Base-by-base conservation (phyloP, 352 stramenopile genomes). In the Globisporangium cylindrosporum region DNA sequence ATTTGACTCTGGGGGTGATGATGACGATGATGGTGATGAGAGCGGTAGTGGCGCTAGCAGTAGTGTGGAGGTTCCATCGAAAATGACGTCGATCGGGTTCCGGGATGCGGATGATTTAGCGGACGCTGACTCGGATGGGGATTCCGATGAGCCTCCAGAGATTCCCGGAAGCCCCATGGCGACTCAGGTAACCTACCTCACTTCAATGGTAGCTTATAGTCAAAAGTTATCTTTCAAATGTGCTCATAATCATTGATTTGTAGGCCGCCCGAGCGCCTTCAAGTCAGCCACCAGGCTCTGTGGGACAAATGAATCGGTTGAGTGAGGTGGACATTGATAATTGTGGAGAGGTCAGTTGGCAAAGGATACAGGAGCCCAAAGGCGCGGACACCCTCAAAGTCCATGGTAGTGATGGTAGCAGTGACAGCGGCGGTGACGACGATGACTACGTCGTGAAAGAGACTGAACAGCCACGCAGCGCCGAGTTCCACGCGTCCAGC, bases 121-220 rank as follows among this genome's bases (percentile, higher is more conserved):
- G 24, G 46, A 55, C 15, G 36, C 67, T 1, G 73, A 76, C 59
- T 75, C 75, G 32, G 73, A 82, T 8, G 55, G 3, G 6, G 70
- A 73, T 20, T 75, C 70, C 8, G 74, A 79, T n/a, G 82, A 91
- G 56, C 85, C 85, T 5, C 85, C 85, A 0, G 85, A 93, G 67
- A 93, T 93, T 22, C 85, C 85, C 4, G 85, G 82, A 27, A 91
- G 80, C 62, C 82, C 82, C 1, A 73, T 91, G 29, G 69, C 74
- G 20, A 69, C 82, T 61, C 69, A 83, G 49, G 12, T 54, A 22
- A 49, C 38, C 5, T 20, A 20, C 20, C 1, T 4, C 10, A 43
- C 10, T 43, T 43, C 36, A 15, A 43, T 43, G 36, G 0, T 12
- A 8, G 4, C 9, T 41, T 41, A 14, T 41, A 41, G 8, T 41